These are phyloP conservation scores for Trametopsis cervina DNA, from an alignment of 768 basidiomycete species.

Conservation along the genomic window DNA sequence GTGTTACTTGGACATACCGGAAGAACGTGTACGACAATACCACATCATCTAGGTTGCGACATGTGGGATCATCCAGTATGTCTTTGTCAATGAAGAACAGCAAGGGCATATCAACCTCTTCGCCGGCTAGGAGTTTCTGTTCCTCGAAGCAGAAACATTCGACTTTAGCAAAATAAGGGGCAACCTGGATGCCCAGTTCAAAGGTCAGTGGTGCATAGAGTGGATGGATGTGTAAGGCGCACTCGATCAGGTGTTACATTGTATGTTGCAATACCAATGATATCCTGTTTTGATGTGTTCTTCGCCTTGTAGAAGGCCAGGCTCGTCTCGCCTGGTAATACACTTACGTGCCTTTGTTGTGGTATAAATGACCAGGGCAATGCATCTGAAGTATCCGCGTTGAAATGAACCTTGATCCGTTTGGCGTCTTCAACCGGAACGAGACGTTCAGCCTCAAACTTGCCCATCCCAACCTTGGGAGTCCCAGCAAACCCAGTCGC, in stretches of 20 bases:
- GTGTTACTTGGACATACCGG: conserved; percentile 44
- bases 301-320: conserved; percentile 94
- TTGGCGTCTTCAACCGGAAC: conserved; percentile 61
- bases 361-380: conserved; percentile 93
- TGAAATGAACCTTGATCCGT: conserved; percentile 92
- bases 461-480: conserved; percentile 81
- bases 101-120: conserved; percentile 97
- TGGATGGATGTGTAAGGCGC: conserved; percentile 21
- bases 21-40: conserved; percentile 98
- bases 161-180: conserved; percentile 98
- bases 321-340: conserved; percentile 92
- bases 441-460: conserved; percentile 80
- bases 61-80: conserved; percentile 86
- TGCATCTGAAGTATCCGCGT: conserved; percentile 83
- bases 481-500: conserved; percentile 97
- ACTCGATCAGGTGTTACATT: conserved; percentile 98
- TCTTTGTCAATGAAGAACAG: conserved; percentile 99
- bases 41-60: conserved; percentile 82
- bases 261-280: conserved; percentile 98
- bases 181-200: conserved; percentile 51
- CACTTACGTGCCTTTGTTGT: conserved; percentile 82
- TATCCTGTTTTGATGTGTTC: conserved; percentile 77
- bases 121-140: conserved; percentile 87
- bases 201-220: not conserved
- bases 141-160: conserved; percentile 99